Evolutionary conservation across 495 filamentous ascomycete genomes (phyloP).

Genomic region (Aspergillus leporis): DNA sequence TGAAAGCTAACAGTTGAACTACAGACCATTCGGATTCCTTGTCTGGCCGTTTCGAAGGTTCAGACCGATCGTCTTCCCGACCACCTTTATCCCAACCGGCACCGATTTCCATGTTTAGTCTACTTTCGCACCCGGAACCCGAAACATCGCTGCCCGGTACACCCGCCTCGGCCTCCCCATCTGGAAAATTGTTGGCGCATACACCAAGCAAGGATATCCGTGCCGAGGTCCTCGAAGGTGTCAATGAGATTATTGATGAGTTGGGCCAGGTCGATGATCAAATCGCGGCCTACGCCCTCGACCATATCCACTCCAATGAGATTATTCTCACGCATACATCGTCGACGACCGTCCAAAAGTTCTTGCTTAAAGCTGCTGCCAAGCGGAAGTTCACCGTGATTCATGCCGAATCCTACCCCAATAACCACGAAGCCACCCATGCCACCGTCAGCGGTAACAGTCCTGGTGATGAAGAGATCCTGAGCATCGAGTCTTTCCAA

Average conservation of each 20-base stretch:
- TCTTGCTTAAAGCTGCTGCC: slow-evolving; percentile 76
- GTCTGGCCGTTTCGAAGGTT: slow-evolving; percentile 33
- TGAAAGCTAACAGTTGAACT: slow-evolving; percentile 16
- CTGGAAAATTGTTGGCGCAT: slow-evolving; percentile 35
- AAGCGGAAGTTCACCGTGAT: slow-evolving; percentile 89
- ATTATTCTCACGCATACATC: slow-evolving; percentile 83
- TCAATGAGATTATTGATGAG: slow-evolving; percentile 90
- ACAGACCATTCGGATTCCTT: slow-evolving; percentile 40
- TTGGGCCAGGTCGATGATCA: slow-evolving; percentile 85
- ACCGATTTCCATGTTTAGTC: slow-evolving; percentile 77
- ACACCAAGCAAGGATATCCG: slow-evolving; percentile 61
- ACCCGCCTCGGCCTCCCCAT: slow-evolving; percentile 43
- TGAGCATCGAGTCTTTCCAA: slow-evolving; percentile 59
- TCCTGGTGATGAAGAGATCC: slow-evolving; percentile 43
- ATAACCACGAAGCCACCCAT: slow-evolving; percentile 63
- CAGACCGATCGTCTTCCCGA: slow-evolving; percentile 44
- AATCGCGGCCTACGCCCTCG: slow-evolving; percentile 79
- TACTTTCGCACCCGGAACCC: slow-evolving; percentile 64
- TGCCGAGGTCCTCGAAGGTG: slow-evolving; percentile 85
- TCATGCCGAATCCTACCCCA: slow-evolving; percentile 70
- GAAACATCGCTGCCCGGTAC: slow-evolving; percentile 47
- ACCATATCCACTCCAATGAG: slow-evolving; percentile 89
- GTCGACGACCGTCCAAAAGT: slow-evolving; percentile 79
- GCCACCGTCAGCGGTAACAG: slow-evolving; percentile 55
- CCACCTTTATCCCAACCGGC: slow-evolving; percentile 56